Conservation (phyloP, 2,329 filamentous ascomycete genomes). For the Neonectria hederae region DNA sequence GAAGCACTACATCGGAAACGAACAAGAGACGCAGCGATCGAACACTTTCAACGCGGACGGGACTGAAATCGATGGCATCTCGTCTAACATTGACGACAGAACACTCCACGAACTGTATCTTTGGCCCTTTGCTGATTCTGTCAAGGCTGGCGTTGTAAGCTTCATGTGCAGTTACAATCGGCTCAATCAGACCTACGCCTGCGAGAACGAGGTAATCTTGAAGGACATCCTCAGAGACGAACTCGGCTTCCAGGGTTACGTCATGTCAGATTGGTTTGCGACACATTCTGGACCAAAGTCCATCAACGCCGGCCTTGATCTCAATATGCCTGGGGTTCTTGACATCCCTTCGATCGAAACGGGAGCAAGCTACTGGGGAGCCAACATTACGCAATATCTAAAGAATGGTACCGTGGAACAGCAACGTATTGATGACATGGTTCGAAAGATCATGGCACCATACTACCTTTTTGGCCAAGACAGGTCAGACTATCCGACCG, state of each 20-base stretch:
- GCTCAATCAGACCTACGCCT: constrained; percentile 59
- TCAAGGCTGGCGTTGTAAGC: constrained; percentile 39
- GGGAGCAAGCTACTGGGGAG: constrained; percentile 53
- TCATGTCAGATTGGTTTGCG: constrained; percentile 55
- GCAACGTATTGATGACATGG: constrained; percentile 55
- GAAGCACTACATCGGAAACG: constrained; percentile 48
- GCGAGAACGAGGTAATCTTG: constrained; percentile 58
- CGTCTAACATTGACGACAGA: constrained; percentile 63
- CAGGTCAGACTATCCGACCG: constrained; percentile 49
- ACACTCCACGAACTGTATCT: constrained; percentile 62
- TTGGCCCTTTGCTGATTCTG: constrained; percentile 43
- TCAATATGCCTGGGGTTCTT: constrained; percentile 58
- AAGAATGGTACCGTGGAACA: constrained; percentile 54
- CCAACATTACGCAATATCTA: constrained; percentile 55
- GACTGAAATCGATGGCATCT: constrained; percentile 32
- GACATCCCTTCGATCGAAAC: constrained; percentile 37
- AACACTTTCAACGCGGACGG: constrained; percentile 31
- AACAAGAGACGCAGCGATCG: constrained; percentile 43
- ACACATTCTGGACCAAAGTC: constrained; percentile 52
- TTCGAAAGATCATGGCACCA: constrained; percentile 60
- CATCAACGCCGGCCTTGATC: constrained; percentile 57
- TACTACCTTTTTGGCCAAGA: constrained; percentile 60
- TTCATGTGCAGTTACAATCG: constrained; percentile 57
- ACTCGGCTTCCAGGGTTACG: constrained; percentile 58
- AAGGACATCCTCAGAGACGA: constrained; percentile 61